These are phyloP conservation scores for Debaryomyces prosopidis DNA, from an alignment of 805 yeast species.

Conservation along the genomic window DNA sequence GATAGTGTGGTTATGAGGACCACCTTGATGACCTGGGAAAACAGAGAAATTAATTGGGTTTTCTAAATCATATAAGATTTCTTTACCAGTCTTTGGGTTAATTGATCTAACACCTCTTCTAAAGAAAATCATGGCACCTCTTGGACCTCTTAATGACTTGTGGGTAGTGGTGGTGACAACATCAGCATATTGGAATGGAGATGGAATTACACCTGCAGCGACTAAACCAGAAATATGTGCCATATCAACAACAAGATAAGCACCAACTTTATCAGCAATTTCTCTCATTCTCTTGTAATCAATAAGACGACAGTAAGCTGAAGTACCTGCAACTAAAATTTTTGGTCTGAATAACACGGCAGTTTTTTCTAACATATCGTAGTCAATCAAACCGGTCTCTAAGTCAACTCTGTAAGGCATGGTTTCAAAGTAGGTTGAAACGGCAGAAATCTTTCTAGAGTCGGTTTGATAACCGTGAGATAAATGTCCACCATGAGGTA, in stretches of 20 bases:
- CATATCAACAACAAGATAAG: slow-evolving; percentile 92
- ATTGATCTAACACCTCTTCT: slow-evolving; percentile 89
- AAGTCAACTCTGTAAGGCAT: slow-evolving; percentile 94
- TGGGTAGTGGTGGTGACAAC: slow-evolving; percentile 98
- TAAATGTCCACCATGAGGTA: slow-evolving; percentile 98
- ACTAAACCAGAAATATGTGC: slow-evolving; percentile 96
- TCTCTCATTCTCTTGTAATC: slow-evolving; percentile 89
- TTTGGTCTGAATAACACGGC: slow-evolving; percentile 91
- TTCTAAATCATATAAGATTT: slow-evolving; percentile 83
- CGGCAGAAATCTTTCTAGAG: slow-evolving; percentile 82
- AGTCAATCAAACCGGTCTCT: slow-evolving; percentile 88
- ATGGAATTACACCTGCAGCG: slow-evolving; percentile 90
- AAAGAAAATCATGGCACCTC: slow-evolving; percentile 98
- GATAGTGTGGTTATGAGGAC: slow-evolving; percentile 98
- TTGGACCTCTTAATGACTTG: slow-evolving; percentile 96
- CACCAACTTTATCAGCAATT: slow-evolving; percentile 91
- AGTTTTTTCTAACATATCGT: slow-evolving; percentile 79
- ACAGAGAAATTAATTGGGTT: slow-evolving; percentile 92
- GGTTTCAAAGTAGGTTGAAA: slow-evolving; percentile 93
- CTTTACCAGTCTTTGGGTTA: slow-evolving; percentile 79
- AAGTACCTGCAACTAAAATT: slow-evolving; percentile 93
- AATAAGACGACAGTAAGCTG: slow-evolving; percentile 89
- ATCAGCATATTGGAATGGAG: slow-evolving; percentile 92
- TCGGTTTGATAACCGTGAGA: slow-evolving; percentile 96
- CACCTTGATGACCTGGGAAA: slow-evolving; percentile 99